These are phyloP conservation scores for Ustilago loliicola DNA, from an alignment of 1,284 basidiomycete genomes.

Conservation along the genomic window DNA sequence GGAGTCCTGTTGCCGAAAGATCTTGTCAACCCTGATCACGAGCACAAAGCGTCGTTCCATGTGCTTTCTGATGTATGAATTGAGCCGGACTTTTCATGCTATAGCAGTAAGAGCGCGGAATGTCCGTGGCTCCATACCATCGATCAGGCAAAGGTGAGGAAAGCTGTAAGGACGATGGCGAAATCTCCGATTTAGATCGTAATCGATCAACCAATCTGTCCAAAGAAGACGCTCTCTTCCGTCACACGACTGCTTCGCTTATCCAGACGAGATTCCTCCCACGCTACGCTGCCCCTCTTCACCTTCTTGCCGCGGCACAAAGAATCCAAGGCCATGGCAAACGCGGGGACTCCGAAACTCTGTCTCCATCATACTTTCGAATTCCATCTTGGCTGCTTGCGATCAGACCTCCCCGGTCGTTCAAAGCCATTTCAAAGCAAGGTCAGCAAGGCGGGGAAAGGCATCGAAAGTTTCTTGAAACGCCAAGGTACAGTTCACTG, in stretches of 20 bases:
- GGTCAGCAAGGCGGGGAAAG: conserved; percentile 7
- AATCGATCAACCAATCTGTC: conserved; percentile 2
- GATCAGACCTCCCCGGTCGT: background rate
- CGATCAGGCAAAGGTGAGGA: background rate
- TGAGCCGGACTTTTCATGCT: background rate
- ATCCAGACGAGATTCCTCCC: conserved; percentile 3
- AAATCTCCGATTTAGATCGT: background rate
- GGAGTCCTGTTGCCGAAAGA: background rate
- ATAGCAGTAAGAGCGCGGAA: background rate
- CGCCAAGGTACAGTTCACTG: background rate
- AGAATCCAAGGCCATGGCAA: background rate
- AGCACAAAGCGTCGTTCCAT: background rate
- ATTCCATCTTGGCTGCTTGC: background rate
- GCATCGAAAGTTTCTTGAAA: background rate
- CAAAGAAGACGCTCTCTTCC: background rate
- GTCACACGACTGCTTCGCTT: conserved; percentile 4
- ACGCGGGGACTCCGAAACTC: conserved; percentile 7
- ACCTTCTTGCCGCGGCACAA: background rate
- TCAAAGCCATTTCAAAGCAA: background rate
- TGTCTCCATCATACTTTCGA: background rate
- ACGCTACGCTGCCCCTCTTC: background rate
- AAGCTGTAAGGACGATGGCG: background rate
- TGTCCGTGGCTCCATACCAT: background rate
- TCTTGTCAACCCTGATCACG: conserved; percentile 8
- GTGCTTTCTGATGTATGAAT: background rate